Evolutionary conservation across 345 rosid genomes (phyloP).

Genomic region (Brassica incana): DNA sequence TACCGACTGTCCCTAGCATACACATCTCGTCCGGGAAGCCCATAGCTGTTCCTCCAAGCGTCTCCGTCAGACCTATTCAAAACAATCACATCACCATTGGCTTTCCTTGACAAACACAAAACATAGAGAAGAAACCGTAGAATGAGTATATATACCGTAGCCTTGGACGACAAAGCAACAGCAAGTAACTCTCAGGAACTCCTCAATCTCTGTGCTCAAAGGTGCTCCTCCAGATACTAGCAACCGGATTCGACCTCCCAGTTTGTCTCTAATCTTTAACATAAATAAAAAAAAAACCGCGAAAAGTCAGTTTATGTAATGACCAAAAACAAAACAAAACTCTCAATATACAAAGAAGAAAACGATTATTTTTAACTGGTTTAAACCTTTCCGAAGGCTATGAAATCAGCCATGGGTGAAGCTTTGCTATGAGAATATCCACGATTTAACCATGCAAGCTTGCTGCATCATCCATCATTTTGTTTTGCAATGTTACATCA

Average conservation of each 20-base stretch:
- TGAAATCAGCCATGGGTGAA: slow-evolving; percentile 80
- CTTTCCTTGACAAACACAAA: not conserved
- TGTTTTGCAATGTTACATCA: slow-evolving; percentile 7
- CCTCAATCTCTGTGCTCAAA: slow-evolving; percentile 77
- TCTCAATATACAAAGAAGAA: not conserved
- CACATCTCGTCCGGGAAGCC: slow-evolving; percentile 91
- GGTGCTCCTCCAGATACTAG: slow-evolving; percentile 92
- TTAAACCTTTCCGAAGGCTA: slow-evolving; percentile 92
- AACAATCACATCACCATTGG: not conserved
- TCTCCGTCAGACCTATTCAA: not conserved
- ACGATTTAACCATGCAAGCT: slow-evolving; percentile 81
- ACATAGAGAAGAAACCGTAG: not conserved
- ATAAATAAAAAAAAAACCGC: slow-evolving; percentile 27
- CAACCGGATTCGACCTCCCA: slow-evolving; percentile 86
- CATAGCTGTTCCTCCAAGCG: slow-evolving; percentile 43
- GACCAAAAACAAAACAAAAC: not conserved
- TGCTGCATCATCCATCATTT: slow-evolving; percentile 49
- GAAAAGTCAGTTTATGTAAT: not conserved
- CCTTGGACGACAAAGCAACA: slow-evolving; percentile 88
- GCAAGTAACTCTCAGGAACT: slow-evolving; percentile 88
- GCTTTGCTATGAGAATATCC: slow-evolving; percentile 81
- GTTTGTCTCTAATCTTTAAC: slow-evolving; percentile 67
- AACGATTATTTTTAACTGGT: not conserved
- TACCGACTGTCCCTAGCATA: slow-evolving; percentile 83
- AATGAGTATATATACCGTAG: slow-evolving; percentile 58